Base-by-base conservation (phyloP, 257 asterid species). In the Solanum arcanum region DNA sequence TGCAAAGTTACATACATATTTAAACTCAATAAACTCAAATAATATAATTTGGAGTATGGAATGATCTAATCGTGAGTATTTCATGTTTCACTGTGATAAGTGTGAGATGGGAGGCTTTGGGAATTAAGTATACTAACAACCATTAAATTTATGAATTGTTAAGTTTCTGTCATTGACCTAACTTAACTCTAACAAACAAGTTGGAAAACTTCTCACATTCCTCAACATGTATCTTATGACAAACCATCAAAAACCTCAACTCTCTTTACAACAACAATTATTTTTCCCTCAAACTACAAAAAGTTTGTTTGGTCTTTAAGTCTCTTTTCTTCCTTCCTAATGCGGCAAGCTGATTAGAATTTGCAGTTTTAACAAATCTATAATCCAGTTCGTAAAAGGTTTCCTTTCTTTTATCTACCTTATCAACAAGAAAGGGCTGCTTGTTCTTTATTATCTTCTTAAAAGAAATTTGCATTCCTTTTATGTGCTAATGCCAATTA, bases 81-180 rank as follows among this genome's bases (percentile, higher is more conserved):
- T 31, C 31, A 31, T 31, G 31, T 31, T 31, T 31, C 31, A 31
- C 31, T 31, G 31, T 31, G 31, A 31, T 31, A 3, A 31, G 31
- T 31, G 31, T 31, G 31, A 31, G 3, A 31, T 31, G 31, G 31
- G 31, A 31, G 31, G 31, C 31, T 31, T 31, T 31, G 31, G 31
- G 31, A 31, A 31, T 31, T 31, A 31, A 31, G 31, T 52, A 52
- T 4, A 62, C 16, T 23, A 90, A 35, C 91, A 89, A 86, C 73
- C 89, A 88, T 77, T 84, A 92, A 87, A 88, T 52, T 88, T 86
- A 8, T 85, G 76, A n/a, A 91, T 88, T 91, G 94, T 92, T 89
- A 78, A 85, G 93, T 86, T 47, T 94, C 98, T 91, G 92, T 98
- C 94, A 94, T 86, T 93, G 94, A 89, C 89, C 84, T 95, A 90